Evolutionary conservation across 2,329 filamentous ascomycete species (phyloP).

Genomic region (Atkinsonella texensis): DNA sequence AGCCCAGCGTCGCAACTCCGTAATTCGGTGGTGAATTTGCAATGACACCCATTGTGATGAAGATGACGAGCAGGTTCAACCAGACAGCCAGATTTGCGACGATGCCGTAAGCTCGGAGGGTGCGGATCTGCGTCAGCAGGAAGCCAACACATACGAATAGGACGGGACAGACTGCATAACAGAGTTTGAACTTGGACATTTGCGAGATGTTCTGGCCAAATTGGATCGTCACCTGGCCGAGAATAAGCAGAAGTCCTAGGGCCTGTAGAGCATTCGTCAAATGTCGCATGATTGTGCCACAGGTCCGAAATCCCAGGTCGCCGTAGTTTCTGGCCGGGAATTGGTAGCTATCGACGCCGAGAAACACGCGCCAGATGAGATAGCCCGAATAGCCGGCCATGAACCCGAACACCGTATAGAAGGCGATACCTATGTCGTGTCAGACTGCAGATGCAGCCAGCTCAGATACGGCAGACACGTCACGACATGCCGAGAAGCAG

Average conservation of each 20-base stretch:
- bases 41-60: constrained; percentile 42
- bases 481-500: not conserved
- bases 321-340: constrained; percentile 35
- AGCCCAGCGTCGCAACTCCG: constrained; percentile 12
- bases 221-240: constrained; percentile 38
- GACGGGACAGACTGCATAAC: constrained; percentile 39
- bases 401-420: constrained; percentile 32
- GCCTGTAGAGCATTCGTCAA: constrained; percentile 36
- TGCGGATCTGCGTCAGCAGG: constrained; percentile 42
- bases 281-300: constrained; percentile 31
- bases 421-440: constrained; percentile 21
- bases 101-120: constrained; percentile 40
- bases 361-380: constrained; percentile 32
- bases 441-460: not conserved
- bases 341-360: constrained; percentile 24
- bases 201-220: constrained; percentile 44
- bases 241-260: constrained; percentile 36
- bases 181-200: constrained; percentile 34
- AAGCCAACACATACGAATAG: constrained; percentile 39
- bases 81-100: constrained; percentile 44
- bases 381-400: constrained; percentile 27
- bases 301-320: constrained; percentile 35
- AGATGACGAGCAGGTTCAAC: constrained; percentile 41
- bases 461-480: too few relatives aligned
- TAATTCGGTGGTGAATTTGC: constrained; percentile 35